Conservation (phyloP, 1,284 basidiomycete species). For the Ganoderma sinense region DNA sequence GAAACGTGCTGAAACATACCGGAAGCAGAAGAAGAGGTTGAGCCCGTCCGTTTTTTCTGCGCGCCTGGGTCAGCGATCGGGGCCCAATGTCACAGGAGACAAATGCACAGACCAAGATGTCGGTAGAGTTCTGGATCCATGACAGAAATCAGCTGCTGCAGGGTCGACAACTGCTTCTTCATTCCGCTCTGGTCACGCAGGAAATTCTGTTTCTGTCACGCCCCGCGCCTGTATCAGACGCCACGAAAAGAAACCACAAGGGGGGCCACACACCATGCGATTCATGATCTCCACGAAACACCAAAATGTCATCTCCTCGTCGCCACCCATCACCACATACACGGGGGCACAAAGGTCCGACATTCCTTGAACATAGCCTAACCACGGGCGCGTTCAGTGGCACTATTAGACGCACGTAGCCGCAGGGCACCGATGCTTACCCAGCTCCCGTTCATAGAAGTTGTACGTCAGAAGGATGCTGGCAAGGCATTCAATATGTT, state of each 20-base stretch:
- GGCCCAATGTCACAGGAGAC: slow-evolving; percentile 14
- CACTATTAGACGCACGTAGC: background rate
- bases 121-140: slow-evolving; percentile 96
- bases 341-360: slow-evolving; percentile 95
- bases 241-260: background rate
- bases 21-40: slow-evolving; percentile 98
- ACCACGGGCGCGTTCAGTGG: background rate
- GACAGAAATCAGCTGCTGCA: slow-evolving; percentile 90
- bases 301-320: slow-evolving; percentile 94
- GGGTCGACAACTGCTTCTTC: slow-evolving; percentile 89
- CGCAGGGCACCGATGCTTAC: slow-evolving; percentile 51
- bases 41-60: slow-evolving; percentile 89
- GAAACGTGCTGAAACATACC: slow-evolving; percentile 55
- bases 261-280: slow-evolving; percentile 74
- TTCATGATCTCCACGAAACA: slow-evolving; percentile 96
- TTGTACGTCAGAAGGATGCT: slow-evolving; percentile 93
- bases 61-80: background rate
- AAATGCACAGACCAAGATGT: slow-evolving; percentile 70
- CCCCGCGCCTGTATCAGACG: slow-evolving; percentile 1
- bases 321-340: slow-evolving; percentile 90
- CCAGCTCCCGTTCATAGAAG: slow-evolving; percentile 88
- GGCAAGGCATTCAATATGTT: slow-evolving; percentile 83
- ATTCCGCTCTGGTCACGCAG: slow-evolving; percentile 97
- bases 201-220: slow-evolving; percentile 87
- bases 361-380: slow-evolving; percentile 96